Evolutionary conservation across 495 filamentous ascomycete species (phyloP).

Genomic region (Xylaria flabelliformis): DNA sequence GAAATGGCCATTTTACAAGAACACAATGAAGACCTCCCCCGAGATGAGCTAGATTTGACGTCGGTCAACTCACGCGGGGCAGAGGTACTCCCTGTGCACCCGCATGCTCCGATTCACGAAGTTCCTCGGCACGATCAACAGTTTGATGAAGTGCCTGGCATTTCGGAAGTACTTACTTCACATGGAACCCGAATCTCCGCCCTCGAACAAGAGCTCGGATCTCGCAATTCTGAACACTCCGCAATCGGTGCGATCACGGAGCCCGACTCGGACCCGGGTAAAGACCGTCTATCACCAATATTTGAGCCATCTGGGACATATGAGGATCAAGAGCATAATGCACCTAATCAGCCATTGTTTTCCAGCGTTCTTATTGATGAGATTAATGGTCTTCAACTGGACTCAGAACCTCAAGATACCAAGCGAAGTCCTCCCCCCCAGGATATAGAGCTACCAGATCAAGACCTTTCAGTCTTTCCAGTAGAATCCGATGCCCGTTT

Average conservation of each 20-base stretch:
- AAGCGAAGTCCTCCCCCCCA: constrained; percentile 10
- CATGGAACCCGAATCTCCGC: background rate
- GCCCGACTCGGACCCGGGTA: background rate
- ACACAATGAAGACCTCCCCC: background rate
- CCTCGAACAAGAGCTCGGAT: background rate
- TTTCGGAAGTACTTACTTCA: background rate
- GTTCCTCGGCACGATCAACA: background rate
- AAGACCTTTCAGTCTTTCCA: background rate
- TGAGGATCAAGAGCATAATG: background rate
- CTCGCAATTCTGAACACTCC: background rate
- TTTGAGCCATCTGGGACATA: background rate
- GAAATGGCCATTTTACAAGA: background rate
- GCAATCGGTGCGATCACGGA: background rate
- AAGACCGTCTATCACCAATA: background rate
- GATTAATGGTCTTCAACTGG: background rate
- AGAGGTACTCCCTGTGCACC: background rate
- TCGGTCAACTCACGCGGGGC: background rate
- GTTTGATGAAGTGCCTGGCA: background rate
- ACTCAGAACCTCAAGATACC: background rate
- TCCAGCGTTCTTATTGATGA: background rate
- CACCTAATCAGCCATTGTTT: background rate
- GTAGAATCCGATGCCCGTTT: background rate
- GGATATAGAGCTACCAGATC: constrained; percentile 3
- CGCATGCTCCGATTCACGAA: background rate
- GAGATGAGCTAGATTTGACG: background rate